Evolutionary conservation across 768 basidiomycete genomes (phyloP).

Genomic region (Fomitopsis pulvina): DNA sequence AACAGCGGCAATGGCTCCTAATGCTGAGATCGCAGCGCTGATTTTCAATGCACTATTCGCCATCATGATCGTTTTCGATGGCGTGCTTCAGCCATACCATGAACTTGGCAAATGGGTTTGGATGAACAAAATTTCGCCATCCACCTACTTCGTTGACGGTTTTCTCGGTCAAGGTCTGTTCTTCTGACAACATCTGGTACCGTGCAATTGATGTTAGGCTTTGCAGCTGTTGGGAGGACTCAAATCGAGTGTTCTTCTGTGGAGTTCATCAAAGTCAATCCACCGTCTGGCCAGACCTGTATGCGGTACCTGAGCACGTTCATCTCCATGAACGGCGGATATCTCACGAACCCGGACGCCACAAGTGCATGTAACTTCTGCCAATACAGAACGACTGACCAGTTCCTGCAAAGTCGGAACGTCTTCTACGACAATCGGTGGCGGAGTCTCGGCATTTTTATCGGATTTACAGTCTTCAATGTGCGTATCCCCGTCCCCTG

Average conservation of each 20-base stretch:
- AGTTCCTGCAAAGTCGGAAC: constrained; percentile 45
- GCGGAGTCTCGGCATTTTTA: constrained; percentile 42
- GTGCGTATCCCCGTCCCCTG: constrained; percentile 24
- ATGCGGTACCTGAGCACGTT: constrained; percentile 37
- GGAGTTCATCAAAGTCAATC: constrained; percentile 54
- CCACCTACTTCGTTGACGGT: constrained; percentile 33
- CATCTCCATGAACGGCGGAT: constrained; percentile 37
- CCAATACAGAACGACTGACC: constrained; percentile 48
- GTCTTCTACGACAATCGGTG: constrained; percentile 49
- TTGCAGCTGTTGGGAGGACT: constrained; percentile 42
- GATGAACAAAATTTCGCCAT: constrained; percentile 32
- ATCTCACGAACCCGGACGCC: constrained; percentile 35
- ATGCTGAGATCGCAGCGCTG: constrained; percentile 33
- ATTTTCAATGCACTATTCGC: constrained; percentile 32
- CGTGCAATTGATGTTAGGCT: background rate
- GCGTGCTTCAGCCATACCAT: constrained; percentile 40
- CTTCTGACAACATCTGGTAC: background rate
- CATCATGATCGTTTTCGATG: constrained; percentile 39
- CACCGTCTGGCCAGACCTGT: constrained; percentile 43
- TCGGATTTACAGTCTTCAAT: constrained; percentile 36
- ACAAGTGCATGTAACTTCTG: constrained; percentile 46
- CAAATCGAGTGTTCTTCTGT: constrained; percentile 47
- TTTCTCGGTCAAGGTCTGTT: constrained; percentile 36
- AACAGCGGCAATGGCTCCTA: constrained; percentile 37
- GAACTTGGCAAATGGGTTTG: constrained; percentile 39